These are phyloP conservation scores for Stereum hirsutum DNA, from an alignment of 1,284 basidiomycete species.

Conservation along the genomic window DNA sequence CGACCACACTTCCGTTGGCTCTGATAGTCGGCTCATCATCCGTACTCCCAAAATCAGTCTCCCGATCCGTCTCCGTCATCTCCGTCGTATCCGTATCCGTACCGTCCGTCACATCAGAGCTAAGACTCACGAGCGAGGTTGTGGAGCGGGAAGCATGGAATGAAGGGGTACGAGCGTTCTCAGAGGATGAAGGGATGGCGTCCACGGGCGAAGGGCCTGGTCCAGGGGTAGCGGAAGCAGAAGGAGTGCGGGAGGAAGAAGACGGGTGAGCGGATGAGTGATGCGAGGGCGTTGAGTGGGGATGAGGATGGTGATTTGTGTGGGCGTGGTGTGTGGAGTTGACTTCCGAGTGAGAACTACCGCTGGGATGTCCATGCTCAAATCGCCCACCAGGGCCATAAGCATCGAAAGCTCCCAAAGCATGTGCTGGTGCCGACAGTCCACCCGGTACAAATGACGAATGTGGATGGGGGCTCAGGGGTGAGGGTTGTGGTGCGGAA, in stretches of 20 bases:
- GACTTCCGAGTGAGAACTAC: conserved; percentile 2
- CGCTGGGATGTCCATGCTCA: not conserved
- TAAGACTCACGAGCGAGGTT: conserved; percentile 8
- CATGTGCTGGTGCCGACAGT: conserved; percentile 25
- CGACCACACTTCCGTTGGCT: no score
- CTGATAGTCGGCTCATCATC: conserved; percentile 77
- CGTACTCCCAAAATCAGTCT: conserved; percentile 47
- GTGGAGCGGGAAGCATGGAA: conserved; percentile 13
- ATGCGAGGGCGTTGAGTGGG: no score
- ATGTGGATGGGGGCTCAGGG: no score
- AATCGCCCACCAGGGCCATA: conserved; percentile 6
- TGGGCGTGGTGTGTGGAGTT: no score
- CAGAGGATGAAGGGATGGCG: not conserved
- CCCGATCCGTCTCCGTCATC: conserved; percentile 28
- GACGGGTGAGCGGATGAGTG: no score
- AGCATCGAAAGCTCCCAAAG: conserved; percentile 48
- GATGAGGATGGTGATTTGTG: no score
- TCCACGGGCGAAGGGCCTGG: no score
- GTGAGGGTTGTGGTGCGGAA: no score
- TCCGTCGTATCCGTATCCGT: conserved; percentile 10
- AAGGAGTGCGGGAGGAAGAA: no score
- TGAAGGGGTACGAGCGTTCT: conserved; percentile 1
- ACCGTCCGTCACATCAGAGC: no score
- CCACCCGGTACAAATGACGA: not conserved
- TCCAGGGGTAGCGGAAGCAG: no score